Evolutionary conservation across 2,329 filamentous ascomycete species (phyloP), one percentile per base, ranked within the genome.

Genomic region (Xylaria sp.): DNA sequence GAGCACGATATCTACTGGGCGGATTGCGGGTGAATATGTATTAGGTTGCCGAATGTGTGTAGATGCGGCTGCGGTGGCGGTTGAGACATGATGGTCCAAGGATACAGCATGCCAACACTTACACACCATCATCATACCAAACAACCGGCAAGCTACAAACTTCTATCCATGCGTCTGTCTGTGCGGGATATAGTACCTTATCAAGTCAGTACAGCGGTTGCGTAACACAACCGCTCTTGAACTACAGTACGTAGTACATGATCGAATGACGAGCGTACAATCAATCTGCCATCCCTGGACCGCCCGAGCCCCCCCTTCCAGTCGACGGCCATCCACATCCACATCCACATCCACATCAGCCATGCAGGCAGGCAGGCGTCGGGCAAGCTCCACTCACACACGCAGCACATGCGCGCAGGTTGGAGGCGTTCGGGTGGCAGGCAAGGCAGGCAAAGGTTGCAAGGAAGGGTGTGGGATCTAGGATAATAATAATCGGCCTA

Each of bases 361-460:
- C 69, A 68, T 69, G 63, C 60, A 69, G 64, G 51, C 64, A 68
- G 69, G 59, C 65, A 67, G 68, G 58, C 46, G 58, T 68, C 66
- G 69, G 69, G 68, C 68, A 59, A 33, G 66, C 56, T 66, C 71
- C 67, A 67, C 71, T 66, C 58, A 67, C 60, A 65, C 65, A 57
- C 53, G 59, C 65, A 51, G 51, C 54, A 66, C 62, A 66, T 66
- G 62, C 65, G 59, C 65, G 61, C 60, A 65, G 65, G 63, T 65
- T 65, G 67, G 67, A 71, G 72, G 68, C 68, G 72, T 69, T 65
- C 64, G 68, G 70, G 62, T 72, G 70, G 67, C 59, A 71, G 70
- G 67, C 64, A 46, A 53, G 70, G 67, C 59, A 71, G 70, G 67
- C 64, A 46, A 53, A 33, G 31, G 46, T 59, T 46, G 49, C 62